phyloP scores from a whole-genome alignment of 768 basidiomycete species.

The Leccinum sublutescens region DNA sequence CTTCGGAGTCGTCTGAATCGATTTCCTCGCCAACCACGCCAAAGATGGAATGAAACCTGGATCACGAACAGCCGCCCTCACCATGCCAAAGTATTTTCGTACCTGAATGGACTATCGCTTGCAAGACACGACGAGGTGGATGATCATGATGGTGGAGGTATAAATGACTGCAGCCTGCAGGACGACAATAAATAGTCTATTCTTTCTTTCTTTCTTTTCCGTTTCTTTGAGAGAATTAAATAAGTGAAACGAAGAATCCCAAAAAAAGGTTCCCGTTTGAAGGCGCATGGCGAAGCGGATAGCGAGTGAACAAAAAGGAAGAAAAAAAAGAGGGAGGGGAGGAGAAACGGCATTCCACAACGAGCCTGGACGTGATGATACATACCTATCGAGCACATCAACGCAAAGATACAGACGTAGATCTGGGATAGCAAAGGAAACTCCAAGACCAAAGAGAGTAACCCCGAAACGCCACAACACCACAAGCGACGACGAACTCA shows the following conservation, averaged over 20 bases:
- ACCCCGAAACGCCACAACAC: neutral
- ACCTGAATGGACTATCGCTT: neutral
- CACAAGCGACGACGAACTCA: neutral
- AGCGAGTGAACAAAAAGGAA: neutral
- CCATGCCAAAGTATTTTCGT: neutral
- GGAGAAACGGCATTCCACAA: neutral
- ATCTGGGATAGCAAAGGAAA: neutral
- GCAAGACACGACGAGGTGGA: neutral
- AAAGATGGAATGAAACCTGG: constrained; percentile 10
- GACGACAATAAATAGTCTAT: neutral
- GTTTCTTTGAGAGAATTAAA: neutral
- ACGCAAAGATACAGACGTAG: constrained; percentile 2
- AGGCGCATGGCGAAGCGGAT: neutral
- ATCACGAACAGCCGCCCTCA: neutral
- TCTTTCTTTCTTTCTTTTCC: neutral
- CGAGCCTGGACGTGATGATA: constrained; percentile 3
- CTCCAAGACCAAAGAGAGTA: neutral
- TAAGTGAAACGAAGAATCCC: neutral
- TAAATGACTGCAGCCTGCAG: too few species aligned
- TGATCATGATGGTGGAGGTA: neutral
- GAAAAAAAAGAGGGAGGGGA: neutral
- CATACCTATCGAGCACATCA: constrained; percentile 7
- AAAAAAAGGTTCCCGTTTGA: neutral
- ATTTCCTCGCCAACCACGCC: neutral
- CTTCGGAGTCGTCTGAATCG: neutral